Percentiles rank a stretch among this genome's conserved stretches.
phyloP scores from a whole-genome alignment of 257 asterid genomes.

The Solanum medicagineum region DNA sequence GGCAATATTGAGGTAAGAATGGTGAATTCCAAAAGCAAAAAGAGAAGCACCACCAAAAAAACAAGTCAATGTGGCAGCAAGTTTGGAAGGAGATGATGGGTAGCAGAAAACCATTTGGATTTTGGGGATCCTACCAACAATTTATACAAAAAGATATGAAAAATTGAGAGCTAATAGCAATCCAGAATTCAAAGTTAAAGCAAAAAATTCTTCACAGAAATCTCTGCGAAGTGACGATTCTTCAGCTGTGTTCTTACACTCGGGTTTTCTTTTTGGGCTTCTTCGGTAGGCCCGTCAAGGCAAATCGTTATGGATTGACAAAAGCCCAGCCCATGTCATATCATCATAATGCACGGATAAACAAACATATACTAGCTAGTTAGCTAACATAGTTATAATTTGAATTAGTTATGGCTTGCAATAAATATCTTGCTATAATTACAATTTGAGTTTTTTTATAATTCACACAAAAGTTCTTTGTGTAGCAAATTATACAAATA shows the following conservation, averaged over 20 bases:
- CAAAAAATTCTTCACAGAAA: not conserved
- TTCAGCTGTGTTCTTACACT: not conserved
- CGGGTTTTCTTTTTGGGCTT: not conserved
- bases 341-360: too few relatives aligned
- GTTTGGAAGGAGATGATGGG: constrained; percentile 34
- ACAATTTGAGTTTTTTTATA: too few relatives aligned
- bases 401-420: too few relatives aligned
- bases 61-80: constrained; percentile 20
- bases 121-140: not conserved
- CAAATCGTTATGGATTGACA: not conserved
- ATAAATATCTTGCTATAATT: too few relatives aligned
- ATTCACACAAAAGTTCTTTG: too few relatives aligned
- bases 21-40: constrained; percentile 56
- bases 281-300: not conserved
- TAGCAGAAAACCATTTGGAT: constrained; percentile 48
- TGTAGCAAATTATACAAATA: too few relatives aligned
- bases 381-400: too few relatives aligned
- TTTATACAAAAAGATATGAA: not conserved
- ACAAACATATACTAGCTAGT: too few relatives aligned
- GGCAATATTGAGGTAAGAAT: constrained; percentile 38
- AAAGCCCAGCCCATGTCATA: not conserved
- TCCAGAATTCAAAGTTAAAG: not conserved
- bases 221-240: not conserved
- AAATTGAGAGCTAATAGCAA: not conserved
- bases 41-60: constrained; percentile 39